Conservation (phyloP, 2,329 filamentous ascomycete species). For the Neofusicoccum sp. region DNA sequence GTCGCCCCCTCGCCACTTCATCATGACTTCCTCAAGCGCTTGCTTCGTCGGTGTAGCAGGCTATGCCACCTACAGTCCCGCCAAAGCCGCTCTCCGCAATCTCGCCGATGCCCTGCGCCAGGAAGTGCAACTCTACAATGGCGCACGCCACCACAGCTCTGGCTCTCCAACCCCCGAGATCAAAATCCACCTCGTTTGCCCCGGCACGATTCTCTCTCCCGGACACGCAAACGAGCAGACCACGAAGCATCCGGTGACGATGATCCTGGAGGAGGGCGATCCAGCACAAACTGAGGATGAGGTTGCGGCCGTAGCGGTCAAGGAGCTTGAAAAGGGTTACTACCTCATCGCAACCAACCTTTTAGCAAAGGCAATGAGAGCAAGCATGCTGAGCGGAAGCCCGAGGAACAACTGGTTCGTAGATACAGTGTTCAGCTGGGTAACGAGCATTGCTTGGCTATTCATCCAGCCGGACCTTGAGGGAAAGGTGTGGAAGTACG, state of each 20-base stretch:
- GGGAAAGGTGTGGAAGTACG: slow-evolving; percentile 59
- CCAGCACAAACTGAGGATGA: slow-evolving; percentile 75
- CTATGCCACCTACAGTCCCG: slow-evolving; percentile 80
- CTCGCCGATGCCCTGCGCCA: slow-evolving; percentile 82
- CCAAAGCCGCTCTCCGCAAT: slow-evolving; percentile 82
- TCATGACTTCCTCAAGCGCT: slow-evolving; percentile 80
- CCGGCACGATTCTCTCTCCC: slow-evolving; percentile 78
- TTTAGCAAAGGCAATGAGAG: slow-evolving; percentile 73
- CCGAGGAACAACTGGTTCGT: slow-evolving; percentile 56
- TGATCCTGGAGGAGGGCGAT: slow-evolving; percentile 80
- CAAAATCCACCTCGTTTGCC: slow-evolving; percentile 78
- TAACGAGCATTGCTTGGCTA: slow-evolving; percentile 57
- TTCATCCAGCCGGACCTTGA: slow-evolving; percentile 61
- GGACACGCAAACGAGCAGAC: slow-evolving; percentile 75
- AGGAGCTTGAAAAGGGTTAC: slow-evolving; percentile 76
- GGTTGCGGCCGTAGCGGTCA: slow-evolving; percentile 71
- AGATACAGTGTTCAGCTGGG: slow-evolving; percentile 59
- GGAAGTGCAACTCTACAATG: slow-evolving; percentile 85
- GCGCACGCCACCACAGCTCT: slow-evolving; percentile 48
- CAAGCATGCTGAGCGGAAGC: slow-evolving; percentile 54
- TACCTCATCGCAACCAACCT: slow-evolving; percentile 78
- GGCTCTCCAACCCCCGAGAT: slow-evolving; percentile 57
- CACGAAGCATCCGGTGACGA: slow-evolving; percentile 79
- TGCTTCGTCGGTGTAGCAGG: slow-evolving; percentile 79
- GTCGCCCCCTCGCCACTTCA: slow-evolving; percentile 69